A percentile compares a stretch with the other conserved stretches of the same genome.
Evolutionary conservation across 2,329 filamentous ascomycete species (phyloP).

Genomic region (Ceratocystis cubensis): DNA sequence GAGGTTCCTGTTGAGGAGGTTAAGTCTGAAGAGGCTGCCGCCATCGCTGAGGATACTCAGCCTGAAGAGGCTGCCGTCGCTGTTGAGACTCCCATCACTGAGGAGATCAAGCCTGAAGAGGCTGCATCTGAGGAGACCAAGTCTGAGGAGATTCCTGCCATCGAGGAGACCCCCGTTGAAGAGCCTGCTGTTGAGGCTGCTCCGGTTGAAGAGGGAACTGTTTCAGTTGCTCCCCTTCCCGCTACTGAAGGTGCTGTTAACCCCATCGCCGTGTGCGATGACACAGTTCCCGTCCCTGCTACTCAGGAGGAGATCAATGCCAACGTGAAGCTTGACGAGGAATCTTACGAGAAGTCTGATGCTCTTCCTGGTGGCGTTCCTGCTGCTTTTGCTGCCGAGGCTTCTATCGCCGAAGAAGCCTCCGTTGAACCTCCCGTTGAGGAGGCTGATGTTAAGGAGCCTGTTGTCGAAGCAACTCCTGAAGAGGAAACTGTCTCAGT

Average conservation of each 20-base stretch:
- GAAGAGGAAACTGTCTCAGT: constrained; percentile 40
- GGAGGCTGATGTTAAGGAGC: constrained; percentile 5
- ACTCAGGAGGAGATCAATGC: constrained; percentile 55
- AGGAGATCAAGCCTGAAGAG: constrained; percentile 46
- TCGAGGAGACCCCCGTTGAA: constrained; percentile 7
- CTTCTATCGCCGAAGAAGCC: constrained; percentile 42
- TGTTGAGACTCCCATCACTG: constrained; percentile 31
- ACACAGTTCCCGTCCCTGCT: constrained; percentile 65
- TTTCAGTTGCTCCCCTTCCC: constrained; percentile 50
- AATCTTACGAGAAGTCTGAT: constrained; percentile 73
- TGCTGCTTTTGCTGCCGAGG: constrained; percentile 63
- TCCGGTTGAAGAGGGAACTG: constrained; percentile 29
- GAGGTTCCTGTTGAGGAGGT: constrained; percentile 13
- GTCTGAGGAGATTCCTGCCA: neutral
- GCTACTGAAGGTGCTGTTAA: constrained; percentile 56
- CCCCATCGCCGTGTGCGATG: constrained; percentile 65
- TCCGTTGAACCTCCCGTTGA: constrained; percentile 28
- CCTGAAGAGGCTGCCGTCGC: constrained; percentile 31
- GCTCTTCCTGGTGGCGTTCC: constrained; percentile 45
- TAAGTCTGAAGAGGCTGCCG: constrained; percentile 33
- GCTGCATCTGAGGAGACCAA: constrained; percentile 44
- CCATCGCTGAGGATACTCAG: constrained; percentile 42
- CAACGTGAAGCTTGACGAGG: constrained; percentile 67
- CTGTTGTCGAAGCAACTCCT: constrained; percentile 13
- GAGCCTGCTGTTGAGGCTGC: constrained; percentile 14